Conservation (phyloP, 345 rosid species). For the Litchi chinensis region DNA sequence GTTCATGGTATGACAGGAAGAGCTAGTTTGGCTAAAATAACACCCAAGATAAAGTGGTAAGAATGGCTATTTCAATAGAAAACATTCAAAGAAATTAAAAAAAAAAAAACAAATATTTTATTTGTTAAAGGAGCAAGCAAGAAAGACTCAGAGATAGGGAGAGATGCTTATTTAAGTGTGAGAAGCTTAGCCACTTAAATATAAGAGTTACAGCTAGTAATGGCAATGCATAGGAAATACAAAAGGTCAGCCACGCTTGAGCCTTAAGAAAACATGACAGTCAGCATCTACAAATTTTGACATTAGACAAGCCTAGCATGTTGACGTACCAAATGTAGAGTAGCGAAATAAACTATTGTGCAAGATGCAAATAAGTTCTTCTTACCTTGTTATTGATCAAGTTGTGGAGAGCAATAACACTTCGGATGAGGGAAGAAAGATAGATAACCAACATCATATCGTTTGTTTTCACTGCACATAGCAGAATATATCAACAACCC, state of each 20-base stretch:
- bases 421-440: constrained; percentile 76
- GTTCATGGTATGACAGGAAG: not conserved
- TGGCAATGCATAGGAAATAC: not conserved
- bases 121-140: not conserved
- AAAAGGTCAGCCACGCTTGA: not conserved
- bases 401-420: constrained; percentile 67
- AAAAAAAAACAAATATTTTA: too few species aligned
- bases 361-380: not conserved
- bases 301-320: not conserved
- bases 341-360: not conserved
- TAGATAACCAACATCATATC: constrained; percentile 91
- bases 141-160: not conserved
- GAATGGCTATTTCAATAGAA: not conserved
- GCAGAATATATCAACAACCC: constrained; percentile 7
- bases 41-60: not conserved
- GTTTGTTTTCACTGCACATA: constrained; percentile 75
- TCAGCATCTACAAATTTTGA: not conserved
- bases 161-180: not conserved
- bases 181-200: not conserved
- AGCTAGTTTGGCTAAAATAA: not conserved
- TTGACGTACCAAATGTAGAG: not conserved
- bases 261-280: not conserved
- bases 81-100: not conserved
- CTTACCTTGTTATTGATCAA: constrained; percentile 65
- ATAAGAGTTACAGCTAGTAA: not conserved